Base-by-base conservation (phyloP, 2,329 filamentous ascomycete genomes). In the Chalaropsis ovoidea region DNA sequence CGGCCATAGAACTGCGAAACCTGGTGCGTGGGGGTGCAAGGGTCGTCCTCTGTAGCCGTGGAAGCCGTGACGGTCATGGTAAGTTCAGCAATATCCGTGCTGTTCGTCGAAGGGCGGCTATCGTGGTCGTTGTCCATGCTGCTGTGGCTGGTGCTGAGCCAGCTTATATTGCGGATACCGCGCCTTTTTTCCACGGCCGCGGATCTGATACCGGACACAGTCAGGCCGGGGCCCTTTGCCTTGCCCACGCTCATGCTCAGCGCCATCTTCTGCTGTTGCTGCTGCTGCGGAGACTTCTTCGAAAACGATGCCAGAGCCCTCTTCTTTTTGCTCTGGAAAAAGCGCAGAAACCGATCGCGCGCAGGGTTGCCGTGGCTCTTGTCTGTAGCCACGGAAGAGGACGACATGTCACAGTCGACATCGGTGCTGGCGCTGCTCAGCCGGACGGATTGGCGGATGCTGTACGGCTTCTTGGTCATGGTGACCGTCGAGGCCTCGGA, bases 291-390 rank as follows among this genome's bases (percentile, higher is more conserved):
- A n/a, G 52, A 45, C n/a, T 62, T 67, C 47, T 65, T 67, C 10
- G 64, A 54, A 43, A 67, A 65, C 17, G 61, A 63, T 3, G 58
- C 58, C 31, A 65, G 47, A 1, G 66, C 63, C 47, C 65, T 67
- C 19, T 42, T 58, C 63, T 67, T 67, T 17, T 62, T 42, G 24
- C 62, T 47, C 31, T 64, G 63, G 17, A 65, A 49, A 19, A 67
- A 45, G 39, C 56, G 62, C 27, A 65, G 13, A n/a, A 67, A 47
- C 47, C 62, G 61, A 4, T 42, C 52, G 13, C 49, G 58, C 17
- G 63, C 41, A 27, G 63, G 43, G 47, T 49, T 49, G 60, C 19
- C 27, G n/a, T 62, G 58, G 10, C 43, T 61, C 45, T 65, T 67
- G 39, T 63, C 47, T 56, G 35, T 45, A 39, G 22, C 47, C 45